Conservation (phyloP, 106 monocot species). For the Apostasia shenzhenica region DNA sequence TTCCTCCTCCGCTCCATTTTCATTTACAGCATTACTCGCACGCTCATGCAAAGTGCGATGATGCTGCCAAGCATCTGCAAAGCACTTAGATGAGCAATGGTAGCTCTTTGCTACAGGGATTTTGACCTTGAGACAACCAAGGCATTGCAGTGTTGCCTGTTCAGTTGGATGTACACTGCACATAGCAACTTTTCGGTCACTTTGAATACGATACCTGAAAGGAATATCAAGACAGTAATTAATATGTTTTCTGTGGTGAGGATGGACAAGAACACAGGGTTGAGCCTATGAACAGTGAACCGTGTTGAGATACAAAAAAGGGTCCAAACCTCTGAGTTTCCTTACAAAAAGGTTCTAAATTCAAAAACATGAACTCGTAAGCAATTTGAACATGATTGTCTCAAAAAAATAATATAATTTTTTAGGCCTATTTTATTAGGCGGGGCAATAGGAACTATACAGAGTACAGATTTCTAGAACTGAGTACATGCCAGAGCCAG, state of each 20-base stretch:
- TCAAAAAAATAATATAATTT: neutral
- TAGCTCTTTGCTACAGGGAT: slow-evolving; percentile 79
- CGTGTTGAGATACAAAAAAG: too few relatives aligned
- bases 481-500: neutral
- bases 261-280: too few relatives aligned
- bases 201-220: slow-evolving; percentile 83
- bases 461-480: neutral
- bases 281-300: neutral
- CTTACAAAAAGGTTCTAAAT: too few relatives aligned
- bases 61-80: slow-evolving; percentile 95
- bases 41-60: slow-evolving; percentile 90
- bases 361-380: too few relatives aligned
- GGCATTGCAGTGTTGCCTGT: slow-evolving; percentile 85
- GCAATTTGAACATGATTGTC: too few relatives aligned
- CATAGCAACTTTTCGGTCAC: slow-evolving; percentile 69
- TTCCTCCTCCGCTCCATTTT: slow-evolving; percentile 85
- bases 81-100: slow-evolving; percentile 88
- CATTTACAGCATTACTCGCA: slow-evolving; percentile 52
- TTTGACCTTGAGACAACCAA: slow-evolving; percentile 86
- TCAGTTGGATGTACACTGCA: slow-evolving; percentile 95
- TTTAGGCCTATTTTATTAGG: neutral
- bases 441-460: neutral
- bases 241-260: neutral
- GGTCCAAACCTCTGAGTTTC: too few relatives aligned
- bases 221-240: neutral